Evolutionary conservation across 495 filamentous ascomycete species (phyloP).

Genomic region (Lepraria neglecta): DNA sequence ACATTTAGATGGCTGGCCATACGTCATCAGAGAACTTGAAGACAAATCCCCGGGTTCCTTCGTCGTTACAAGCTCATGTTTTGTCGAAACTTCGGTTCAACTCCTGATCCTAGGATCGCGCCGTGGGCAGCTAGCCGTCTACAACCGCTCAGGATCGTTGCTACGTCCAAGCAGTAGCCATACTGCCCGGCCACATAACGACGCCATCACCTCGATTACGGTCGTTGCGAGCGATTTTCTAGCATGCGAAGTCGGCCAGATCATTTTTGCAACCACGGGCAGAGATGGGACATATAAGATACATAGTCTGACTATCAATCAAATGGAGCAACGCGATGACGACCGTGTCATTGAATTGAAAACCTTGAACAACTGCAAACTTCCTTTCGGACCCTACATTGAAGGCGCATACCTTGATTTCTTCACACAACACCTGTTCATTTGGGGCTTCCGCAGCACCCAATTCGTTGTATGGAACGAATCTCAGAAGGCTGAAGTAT

Average conservation of each 20-base stretch:
- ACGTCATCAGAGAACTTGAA: background rate
- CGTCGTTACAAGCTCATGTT: conserved; percentile 35
- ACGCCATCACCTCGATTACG: conserved; percentile 64
- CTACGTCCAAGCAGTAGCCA: background rate
- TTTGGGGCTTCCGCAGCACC: conserved; percentile 75
- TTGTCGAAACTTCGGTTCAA: conserved; percentile 42
- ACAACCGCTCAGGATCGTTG: conserved; percentile 30
- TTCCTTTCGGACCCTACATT: conserved; percentile 60
- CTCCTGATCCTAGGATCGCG: conserved; percentile 57
- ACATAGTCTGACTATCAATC: conserved; percentile 32
- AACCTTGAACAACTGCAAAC: conserved; percentile 48
- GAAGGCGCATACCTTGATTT: conserved; percentile 58
- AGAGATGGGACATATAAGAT: conserved; percentile 70
- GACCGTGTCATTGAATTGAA: conserved; percentile 27
- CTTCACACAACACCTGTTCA: conserved; percentile 46
- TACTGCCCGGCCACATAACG: conserved; percentile 33
- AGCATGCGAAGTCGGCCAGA: background rate
- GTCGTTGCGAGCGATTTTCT: conserved; percentile 27
- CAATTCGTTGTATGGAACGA: conserved; percentile 77
- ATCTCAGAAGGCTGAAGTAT: conserved; percentile 55
- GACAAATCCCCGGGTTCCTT: conserved; percentile 24
- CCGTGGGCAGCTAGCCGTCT: conserved; percentile 53
- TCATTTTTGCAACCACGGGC: conserved; percentile 58
- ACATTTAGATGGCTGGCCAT: background rate
- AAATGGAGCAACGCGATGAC: conserved; percentile 8